Conservation (phyloP, 2,329 filamentous ascomycete genomes). For the Neofusicoccum ribis region DNA sequence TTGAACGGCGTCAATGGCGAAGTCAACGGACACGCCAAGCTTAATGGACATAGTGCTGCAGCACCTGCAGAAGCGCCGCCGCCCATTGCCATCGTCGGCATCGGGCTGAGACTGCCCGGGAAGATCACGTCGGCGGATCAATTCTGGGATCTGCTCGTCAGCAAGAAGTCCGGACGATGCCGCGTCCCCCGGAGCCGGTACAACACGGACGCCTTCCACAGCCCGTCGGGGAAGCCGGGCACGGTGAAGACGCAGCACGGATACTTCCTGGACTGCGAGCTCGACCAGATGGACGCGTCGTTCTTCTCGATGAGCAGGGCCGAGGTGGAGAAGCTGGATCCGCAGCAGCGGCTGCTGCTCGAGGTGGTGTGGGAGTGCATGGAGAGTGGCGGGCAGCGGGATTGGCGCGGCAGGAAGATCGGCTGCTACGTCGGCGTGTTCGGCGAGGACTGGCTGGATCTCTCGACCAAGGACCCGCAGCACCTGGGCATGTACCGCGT, state of each 20-base stretch:
- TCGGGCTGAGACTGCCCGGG: constrained; percentile 29
- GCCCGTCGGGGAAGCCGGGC: constrained; percentile 12
- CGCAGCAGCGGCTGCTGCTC: constrained; percentile 35
- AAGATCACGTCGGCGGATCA: constrained; percentile 18
- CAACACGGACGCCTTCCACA: constrained; percentile 20
- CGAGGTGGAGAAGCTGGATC: constrained; percentile 29
- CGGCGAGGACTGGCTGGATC: constrained; percentile 25
- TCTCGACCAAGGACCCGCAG: constrained; percentile 4
- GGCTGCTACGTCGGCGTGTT: constrained; percentile 35
- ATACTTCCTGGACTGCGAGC: constrained; percentile 22
- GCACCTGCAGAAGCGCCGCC: neutral
- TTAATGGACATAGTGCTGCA: neutral
- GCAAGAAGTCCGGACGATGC: constrained; percentile 30
- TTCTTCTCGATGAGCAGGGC: constrained; percentile 22
- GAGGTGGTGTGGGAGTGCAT: constrained; percentile 38
- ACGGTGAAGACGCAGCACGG: constrained; percentile 17
- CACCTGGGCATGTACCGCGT: constrained; percentile 19
- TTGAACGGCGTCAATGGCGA: neutral
- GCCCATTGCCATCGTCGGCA: constrained; percentile 24
- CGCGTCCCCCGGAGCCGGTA: constrained; percentile 15
- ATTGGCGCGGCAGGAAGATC: constrained; percentile 31
- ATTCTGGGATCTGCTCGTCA: constrained; percentile 27
- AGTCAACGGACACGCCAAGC: neutral
- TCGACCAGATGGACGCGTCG: constrained; percentile 32
- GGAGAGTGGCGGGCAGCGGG: constrained; percentile 32